Evolutionary conservation across 768 basidiomycete species (phyloP).

Genomic region (Hortiboletus flavorubellus): DNA sequence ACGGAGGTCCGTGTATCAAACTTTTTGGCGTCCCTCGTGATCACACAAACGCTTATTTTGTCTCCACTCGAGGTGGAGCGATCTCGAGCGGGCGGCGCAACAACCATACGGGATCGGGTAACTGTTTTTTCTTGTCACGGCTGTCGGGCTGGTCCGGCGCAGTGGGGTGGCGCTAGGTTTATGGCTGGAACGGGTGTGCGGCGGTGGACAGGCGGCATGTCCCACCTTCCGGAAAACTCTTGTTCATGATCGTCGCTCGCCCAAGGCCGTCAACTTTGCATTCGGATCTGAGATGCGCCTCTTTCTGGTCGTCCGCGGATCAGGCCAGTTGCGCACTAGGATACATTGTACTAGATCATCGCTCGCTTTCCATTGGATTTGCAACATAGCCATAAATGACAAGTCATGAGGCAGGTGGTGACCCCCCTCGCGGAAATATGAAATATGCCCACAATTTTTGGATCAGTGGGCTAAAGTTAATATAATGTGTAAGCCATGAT

Average conservation of each 20-base stretch:
- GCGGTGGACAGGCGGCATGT: neutral
- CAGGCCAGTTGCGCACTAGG: slow-evolving; percentile 8
- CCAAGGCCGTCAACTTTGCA: slow-evolving; percentile 11
- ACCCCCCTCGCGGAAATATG: slow-evolving; percentile 8
- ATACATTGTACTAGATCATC: slow-evolving; percentile 2
- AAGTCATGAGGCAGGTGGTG: neutral
- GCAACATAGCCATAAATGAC: neutral
- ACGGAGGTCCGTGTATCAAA: neutral
- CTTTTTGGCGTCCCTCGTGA: neutral
- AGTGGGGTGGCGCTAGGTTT: slow-evolving; percentile 8
- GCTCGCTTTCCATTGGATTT: slow-evolving; percentile 9
- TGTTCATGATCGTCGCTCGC: slow-evolving; percentile 22
- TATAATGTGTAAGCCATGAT: neutral
- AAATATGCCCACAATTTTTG: neutral
- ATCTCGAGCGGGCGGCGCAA: slow-evolving; percentile 5
- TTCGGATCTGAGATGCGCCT: slow-evolving; percentile 21
- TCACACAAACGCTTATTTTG: neutral
- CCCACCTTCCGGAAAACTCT: neutral
- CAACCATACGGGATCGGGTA: neutral
- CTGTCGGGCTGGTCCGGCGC: neutral
- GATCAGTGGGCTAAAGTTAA: neutral
- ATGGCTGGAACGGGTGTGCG: neutral
- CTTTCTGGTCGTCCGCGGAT: slow-evolving; percentile 28
- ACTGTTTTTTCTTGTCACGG: neutral
- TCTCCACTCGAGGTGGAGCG: slow-evolving; percentile 4